Conservation (phyloP, 129 eudicot species). For the Heracleum sosnowskyi region DNA sequence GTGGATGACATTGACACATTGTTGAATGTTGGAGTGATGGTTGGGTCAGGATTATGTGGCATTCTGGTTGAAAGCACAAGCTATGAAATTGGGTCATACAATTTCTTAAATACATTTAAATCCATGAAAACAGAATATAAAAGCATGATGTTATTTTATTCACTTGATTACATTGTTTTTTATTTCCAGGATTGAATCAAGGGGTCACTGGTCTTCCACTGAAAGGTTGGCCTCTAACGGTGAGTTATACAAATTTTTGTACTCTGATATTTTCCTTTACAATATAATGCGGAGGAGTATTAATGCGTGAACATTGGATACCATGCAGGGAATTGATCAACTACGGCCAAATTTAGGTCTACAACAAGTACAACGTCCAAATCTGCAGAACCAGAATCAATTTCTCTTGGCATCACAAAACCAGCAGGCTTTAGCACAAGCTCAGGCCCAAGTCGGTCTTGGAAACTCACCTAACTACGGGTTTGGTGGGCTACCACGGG, state of each 20-base stretch:
- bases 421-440: slow-evolving; percentile 80
- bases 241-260: slow-evolving; percentile 36
- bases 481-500: slow-evolving; percentile 78
- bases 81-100: not conserved
- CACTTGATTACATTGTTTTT: not conserved
- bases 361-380: slow-evolving; percentile 83
- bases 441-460: slow-evolving; percentile 74
- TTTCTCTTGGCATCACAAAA: slow-evolving; percentile 80
- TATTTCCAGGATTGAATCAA: slow-evolving; percentile 58
- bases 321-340: slow-evolving; percentile 77
- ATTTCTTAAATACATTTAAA: not conserved
- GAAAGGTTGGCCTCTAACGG: slow-evolving; percentile 97
- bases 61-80: not conserved
- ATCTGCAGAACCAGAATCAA: slow-evolving; percentile 71
- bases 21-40: not conserved
- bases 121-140: not conserved
- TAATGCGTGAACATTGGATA: slow-evolving; percentile 12
- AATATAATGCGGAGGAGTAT: slow-evolving; percentile 15
- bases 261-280: slow-evolving; percentile 19
- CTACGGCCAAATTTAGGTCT: slow-evolving; percentile 47
- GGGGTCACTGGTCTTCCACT: slow-evolving; percentile 85
- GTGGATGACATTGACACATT: not conserved
- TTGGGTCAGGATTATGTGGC: not conserved
- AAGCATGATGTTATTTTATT: not conserved
- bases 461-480: slow-evolving; percentile 73